These are phyloP conservation scores for Vachellia pachyceras DNA, from an alignment of 306 rosid genomes.

Conservation along the genomic window DNA sequence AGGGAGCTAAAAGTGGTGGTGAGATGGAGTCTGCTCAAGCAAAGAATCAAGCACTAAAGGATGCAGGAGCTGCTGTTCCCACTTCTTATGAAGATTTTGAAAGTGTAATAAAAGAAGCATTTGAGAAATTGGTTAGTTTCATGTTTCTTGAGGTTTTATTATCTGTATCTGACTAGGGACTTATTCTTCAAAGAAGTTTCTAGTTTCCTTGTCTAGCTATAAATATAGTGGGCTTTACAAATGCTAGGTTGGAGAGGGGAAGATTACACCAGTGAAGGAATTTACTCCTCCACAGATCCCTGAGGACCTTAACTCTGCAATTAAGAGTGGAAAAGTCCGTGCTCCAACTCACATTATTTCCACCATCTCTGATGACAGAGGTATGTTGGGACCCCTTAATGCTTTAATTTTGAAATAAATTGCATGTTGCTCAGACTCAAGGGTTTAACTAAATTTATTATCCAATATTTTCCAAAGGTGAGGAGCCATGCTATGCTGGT, in stretches of 20 bases:
- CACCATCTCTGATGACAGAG: slow-evolving; percentile 95
- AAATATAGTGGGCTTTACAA: slow-evolving; percentile 23
- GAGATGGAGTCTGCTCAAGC: slow-evolving; percentile 93
- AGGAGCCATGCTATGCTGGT: slow-evolving; percentile 93
- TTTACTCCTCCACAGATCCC: slow-evolving; percentile 88
- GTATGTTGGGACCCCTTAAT: slow-evolving; percentile 46
- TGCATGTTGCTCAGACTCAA: slow-evolving; percentile 15
- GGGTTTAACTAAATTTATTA: slow-evolving; percentile 33
- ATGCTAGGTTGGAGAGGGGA: slow-evolving; percentile 62
- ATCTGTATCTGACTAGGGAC: slow-evolving; percentile 12
- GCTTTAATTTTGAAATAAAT: slow-evolving; percentile 1
- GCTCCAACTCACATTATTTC: slow-evolving; percentile 93
- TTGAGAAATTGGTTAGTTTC: slow-evolving; percentile 71
- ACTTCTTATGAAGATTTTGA: slow-evolving; percentile 84
- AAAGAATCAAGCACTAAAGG: slow-evolving; percentile 83
- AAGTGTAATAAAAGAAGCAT: slow-evolving; percentile 71
- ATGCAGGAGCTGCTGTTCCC: slow-evolving; percentile 93
- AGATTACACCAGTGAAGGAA: slow-evolving; percentile 71
- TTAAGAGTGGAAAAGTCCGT: slow-evolving; percentile 91
- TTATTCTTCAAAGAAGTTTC: slow-evolving; percentile 1
- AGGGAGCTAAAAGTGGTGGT: slow-evolving; percentile 98
- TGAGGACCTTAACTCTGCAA: slow-evolving; percentile 83
- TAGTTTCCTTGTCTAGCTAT: slow-evolving; percentile 14
- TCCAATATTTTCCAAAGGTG: slow-evolving; percentile 59
- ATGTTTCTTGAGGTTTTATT: slow-evolving; percentile 31